Percentiles rank a stretch among this genome's conserved stretches.
phyloP scores from a whole-genome alignment of 371 early-diverging fungal species.

The Mortierella sp. region DNA sequence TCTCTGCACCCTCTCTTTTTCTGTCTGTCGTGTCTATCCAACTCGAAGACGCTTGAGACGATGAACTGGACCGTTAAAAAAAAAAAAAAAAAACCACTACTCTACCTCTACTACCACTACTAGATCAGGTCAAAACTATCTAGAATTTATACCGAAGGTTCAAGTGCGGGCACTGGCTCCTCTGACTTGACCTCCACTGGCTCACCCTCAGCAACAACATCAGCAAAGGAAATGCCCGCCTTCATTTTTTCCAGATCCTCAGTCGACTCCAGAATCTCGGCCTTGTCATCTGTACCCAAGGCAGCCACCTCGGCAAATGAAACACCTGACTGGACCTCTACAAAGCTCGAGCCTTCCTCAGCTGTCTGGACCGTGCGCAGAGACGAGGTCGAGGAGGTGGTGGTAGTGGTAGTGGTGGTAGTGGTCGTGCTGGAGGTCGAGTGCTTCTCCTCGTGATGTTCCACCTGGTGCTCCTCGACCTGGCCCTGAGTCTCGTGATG shows the following conservation, averaged over 20 bases:
- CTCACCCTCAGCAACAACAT: conserved; percentile 1
- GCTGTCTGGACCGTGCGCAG: no score
- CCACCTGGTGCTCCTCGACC: conserved; percentile 7
- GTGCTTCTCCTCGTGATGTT: conserved; percentile 1
- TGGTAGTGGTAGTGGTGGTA: no score
- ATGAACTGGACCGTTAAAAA: neutral
- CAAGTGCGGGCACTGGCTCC: no score
- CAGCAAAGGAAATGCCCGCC: conserved; percentile 32
- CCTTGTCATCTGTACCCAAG: conserved; percentile 11
- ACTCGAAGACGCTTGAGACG: no score
- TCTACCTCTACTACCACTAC: neutral
- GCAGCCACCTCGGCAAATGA: neutral
- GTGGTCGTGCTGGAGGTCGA: no score
- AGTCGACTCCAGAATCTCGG: conserved; percentile 24
- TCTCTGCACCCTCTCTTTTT: neutral
- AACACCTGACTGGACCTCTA: neutral
- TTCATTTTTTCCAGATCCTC: conserved; percentile 36
- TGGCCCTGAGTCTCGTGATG: neutral
- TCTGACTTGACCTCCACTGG: conserved; percentile 4
- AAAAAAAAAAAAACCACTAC: neutral
- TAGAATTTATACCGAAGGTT: no score
- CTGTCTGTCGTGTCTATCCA: neutral
- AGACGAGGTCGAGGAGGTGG: no score
- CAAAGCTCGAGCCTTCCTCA: no score
- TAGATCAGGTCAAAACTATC: neutral